These are phyloP conservation scores for Cladophialophora yegresii DNA, from an alignment of 2,329 filamentous ascomycete genomes.

Conservation along the genomic window DNA sequence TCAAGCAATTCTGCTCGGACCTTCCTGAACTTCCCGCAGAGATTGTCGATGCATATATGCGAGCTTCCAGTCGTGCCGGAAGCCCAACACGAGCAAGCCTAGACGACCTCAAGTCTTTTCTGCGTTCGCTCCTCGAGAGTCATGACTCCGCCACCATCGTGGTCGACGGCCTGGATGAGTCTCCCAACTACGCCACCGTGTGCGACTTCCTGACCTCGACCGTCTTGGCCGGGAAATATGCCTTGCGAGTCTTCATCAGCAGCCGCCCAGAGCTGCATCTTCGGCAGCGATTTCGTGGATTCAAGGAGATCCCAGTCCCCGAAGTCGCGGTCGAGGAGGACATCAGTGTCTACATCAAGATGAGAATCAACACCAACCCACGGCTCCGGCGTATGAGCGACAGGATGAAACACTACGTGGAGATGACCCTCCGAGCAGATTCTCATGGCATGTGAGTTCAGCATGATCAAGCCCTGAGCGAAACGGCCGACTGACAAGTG, in stretches of 20 bases:
- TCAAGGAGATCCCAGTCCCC: constrained; percentile 20
- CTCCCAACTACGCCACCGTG: constrained; percentile 19
- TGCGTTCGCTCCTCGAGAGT: constrained; percentile 10
- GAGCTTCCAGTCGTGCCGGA: constrained; percentile 14
- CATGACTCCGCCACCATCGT: constrained; percentile 15
- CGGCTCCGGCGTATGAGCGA: constrained; percentile 24
- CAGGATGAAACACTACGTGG: constrained; percentile 26
- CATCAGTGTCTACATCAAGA: constrained; percentile 26
- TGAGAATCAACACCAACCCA: constrained; percentile 18
- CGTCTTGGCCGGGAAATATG: constrained; percentile 14
- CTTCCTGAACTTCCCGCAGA: constrained; percentile 15
- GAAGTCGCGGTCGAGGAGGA: constrained; percentile 23
- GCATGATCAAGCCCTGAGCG: not conserved
- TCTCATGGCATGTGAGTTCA: constrained; percentile 27
- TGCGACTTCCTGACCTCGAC: constrained; percentile 28
- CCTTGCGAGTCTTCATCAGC: constrained; percentile 25
- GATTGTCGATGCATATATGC: constrained; percentile 11
- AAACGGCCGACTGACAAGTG: not conserved
- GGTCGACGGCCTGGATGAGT: constrained; percentile 30
- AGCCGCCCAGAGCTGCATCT: constrained; percentile 27
- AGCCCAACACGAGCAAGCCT: constrained; percentile 21
- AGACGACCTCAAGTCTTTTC: constrained; percentile 15
- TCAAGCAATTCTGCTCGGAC: constrained; percentile 27
- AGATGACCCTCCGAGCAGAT: constrained; percentile 16
- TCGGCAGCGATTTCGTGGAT: constrained; percentile 14